Evolutionary conservation across 352 stramenopile genomes (phyloP).

Genomic region (Phytophthora litchii): DNA sequence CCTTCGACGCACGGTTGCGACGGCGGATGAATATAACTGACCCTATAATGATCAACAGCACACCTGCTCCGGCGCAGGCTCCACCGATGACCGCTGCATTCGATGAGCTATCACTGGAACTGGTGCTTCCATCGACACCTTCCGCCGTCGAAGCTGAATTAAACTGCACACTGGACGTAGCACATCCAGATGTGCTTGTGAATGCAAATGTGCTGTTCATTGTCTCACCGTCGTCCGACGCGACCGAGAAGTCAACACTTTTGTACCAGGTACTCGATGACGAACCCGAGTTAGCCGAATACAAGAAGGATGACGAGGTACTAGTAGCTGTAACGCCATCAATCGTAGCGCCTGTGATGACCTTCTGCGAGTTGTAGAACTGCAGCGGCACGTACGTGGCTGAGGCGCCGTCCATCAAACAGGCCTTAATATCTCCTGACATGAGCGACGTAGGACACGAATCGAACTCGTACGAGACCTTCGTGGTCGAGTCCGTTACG

Average conservation of each 20-base stretch:
- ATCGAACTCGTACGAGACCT: constrained; percentile 65
- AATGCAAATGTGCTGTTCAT: constrained; percentile 69
- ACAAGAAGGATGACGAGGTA: constrained; percentile 65
- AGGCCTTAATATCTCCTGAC: constrained; percentile 77
- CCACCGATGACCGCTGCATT: constrained; percentile 47
- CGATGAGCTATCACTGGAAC: constrained; percentile 17
- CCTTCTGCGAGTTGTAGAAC: constrained; percentile 82
- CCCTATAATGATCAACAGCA: constrained; percentile 66
- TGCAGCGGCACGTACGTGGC: constrained; percentile 83
- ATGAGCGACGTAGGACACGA: constrained; percentile 63
- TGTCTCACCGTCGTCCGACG: constrained; percentile 58
- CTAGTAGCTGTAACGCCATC: constrained; percentile 54
- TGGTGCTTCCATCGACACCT: constrained; percentile 41
- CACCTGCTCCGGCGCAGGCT: constrained; percentile 43
- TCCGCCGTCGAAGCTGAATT: constrained; percentile 54
- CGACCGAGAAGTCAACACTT: constrained; percentile 64
- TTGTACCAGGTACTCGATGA: constrained; percentile 60
- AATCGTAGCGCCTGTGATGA: constrained; percentile 67
- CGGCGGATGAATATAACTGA: constrained; percentile 74
- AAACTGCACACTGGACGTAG: constrained; percentile 72
- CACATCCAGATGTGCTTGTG: constrained; percentile 52
- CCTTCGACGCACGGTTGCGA: constrained; percentile 45
- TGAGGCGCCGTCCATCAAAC: constrained; percentile 82
- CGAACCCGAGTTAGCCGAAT: constrained; percentile 56
- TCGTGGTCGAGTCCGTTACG: constrained; percentile 45